Percentiles rank a stretch among this genome's conserved stretches.
Conservation (phyloP, 2,329 filamentous ascomycete species). For the Microdochium bolleyi region DNA sequence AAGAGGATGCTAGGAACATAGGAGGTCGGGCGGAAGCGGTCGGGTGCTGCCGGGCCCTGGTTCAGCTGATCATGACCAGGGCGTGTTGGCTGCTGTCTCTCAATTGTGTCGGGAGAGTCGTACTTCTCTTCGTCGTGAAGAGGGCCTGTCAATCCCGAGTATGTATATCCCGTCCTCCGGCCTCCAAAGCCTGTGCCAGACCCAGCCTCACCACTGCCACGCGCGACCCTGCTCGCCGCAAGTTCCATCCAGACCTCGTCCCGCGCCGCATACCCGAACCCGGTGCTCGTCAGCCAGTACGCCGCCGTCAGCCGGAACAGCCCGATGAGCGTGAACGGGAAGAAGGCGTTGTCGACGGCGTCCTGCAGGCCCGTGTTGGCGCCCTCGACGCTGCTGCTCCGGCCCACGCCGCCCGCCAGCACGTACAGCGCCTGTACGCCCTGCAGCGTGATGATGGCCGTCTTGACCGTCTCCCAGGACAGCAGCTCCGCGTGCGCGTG, state of each 20-base stretch:
- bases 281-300: background rate
- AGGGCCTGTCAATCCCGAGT: background rate
- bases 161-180: background rate
- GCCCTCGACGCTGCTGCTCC: constrained; percentile 4
- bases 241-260: background rate
- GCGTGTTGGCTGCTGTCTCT: background rate
- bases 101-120: background rate
- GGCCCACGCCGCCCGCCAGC: constrained; percentile 1
- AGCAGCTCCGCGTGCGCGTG: constrained; percentile 4
- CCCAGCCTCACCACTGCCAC: background rate
- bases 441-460: constrained; percentile 14
- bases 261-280: background rate
- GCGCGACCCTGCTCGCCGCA: background rate
- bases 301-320: background rate
- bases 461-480: constrained; percentile 11
- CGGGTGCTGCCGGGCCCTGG: background rate
- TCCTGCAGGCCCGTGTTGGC: background rate
- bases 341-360: background rate
- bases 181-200: background rate
- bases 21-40: constrained; percentile 2
- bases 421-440: constrained; percentile 5
- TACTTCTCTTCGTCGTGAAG: background rate
- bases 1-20: constrained; percentile 6
- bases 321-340: background rate
- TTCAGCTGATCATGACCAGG: background rate